Conservation (phyloP, 148 eudicot genomes). For the Polygonum maritimum region DNA sequence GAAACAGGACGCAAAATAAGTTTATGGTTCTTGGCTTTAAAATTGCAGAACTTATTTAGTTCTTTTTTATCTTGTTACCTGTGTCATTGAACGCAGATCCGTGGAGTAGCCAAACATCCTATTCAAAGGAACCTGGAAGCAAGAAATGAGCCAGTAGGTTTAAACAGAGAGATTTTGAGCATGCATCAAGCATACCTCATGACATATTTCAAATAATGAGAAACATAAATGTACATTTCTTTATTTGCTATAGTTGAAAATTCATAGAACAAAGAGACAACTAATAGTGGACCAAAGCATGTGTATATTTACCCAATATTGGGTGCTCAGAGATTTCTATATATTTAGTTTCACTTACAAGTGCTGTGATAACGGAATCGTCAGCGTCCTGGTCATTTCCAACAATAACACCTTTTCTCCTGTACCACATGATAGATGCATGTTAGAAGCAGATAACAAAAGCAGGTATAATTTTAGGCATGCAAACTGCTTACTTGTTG, state of each 20-base stretch:
- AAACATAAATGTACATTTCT: neutral
- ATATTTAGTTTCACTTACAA: constrained; percentile 36
- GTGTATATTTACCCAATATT: neutral
- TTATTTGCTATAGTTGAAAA: neutral
- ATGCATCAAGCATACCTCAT: neutral
- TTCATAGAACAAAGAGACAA: neutral
- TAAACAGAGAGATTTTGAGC: neutral
- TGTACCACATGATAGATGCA: constrained; percentile 15
- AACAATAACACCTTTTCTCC: constrained; percentile 94
- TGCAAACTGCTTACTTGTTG: constrained; percentile 52
- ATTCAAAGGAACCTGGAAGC: constrained; percentile 80
- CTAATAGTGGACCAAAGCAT: neutral
- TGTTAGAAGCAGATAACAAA: constrained; percentile 5
- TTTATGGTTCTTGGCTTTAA: neutral
- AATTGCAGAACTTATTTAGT: neutral
- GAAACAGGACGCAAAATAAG: neutral
- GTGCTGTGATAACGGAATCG: constrained; percentile 72
- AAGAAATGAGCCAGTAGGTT: neutral
- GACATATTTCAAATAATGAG: neutral
- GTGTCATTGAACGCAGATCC: constrained; percentile 86
- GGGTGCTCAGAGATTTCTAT: neutral
- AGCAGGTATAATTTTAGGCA: neutral
- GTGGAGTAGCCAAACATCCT: constrained; percentile 95
- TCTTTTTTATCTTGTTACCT: constrained; percentile 31
- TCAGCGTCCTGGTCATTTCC: constrained; percentile 96